phyloP scores from a whole-genome alignment of 768 basidiomycete species.

The Boletus rubescentipes region DNA sequence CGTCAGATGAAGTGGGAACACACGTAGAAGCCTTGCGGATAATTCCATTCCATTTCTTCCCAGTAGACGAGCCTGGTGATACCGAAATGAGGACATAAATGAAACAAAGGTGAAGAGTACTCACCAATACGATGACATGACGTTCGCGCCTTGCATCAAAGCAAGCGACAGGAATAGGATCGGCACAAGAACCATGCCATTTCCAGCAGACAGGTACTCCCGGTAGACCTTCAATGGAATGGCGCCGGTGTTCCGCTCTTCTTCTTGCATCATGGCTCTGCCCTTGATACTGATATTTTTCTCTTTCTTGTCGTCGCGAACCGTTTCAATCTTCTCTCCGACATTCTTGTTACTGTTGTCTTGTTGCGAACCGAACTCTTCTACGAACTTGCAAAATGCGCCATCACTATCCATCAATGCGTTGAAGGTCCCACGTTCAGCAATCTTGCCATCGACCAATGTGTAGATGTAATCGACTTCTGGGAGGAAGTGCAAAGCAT shows the following conservation, averaged over 20 bases:
- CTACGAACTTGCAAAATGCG: conserved; percentile 71
- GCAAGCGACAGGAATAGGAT: conserved; percentile 58
- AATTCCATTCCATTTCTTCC: conserved; percentile 49
- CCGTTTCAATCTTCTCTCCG: conserved; percentile 32
- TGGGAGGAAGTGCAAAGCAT: conserved; percentile 87
- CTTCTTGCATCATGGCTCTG: conserved; percentile 72
- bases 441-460: conserved; percentile 72
- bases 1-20: conserved; percentile 35
- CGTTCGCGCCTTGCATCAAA: conserved; percentile 65
- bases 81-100: neutral
- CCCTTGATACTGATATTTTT: conserved; percentile 39
- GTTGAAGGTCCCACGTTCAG: conserved; percentile 76
- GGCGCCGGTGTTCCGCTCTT: conserved; percentile 80
- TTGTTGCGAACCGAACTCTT: conserved; percentile 74
- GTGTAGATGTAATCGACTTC: conserved; percentile 85
- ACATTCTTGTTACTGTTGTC: conserved; percentile 40
- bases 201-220: conserved; percentile 67
- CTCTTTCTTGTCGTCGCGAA: conserved; percentile 35
- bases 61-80: conserved; percentile 74
- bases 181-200: conserved; percentile 64
- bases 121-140: conserved; percentile 76
- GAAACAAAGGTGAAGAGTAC: conserved; percentile 16
- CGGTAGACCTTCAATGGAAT: conserved; percentile 32
- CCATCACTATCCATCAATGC: conserved; percentile 65
- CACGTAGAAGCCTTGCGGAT: conserved; percentile 70